Evolutionary conservation across 2,329 filamentous ascomycete species (phyloP).

Genomic region (Colletotrichum cereale): DNA sequence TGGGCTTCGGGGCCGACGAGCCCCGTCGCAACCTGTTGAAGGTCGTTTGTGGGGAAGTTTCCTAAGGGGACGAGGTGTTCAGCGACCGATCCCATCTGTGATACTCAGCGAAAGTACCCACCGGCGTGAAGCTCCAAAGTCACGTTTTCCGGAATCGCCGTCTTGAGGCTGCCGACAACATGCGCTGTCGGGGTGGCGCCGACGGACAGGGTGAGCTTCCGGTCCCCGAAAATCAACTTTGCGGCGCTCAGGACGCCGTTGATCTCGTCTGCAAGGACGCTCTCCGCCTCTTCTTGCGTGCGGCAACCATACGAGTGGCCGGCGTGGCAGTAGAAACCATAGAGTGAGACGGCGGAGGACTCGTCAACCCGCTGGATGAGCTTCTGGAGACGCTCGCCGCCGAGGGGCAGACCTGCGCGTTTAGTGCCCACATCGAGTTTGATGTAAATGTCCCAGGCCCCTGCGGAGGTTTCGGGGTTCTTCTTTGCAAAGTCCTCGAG

Average conservation of each 20-base stretch:
- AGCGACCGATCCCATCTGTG: neutral
- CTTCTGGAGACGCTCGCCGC: slow-evolving; percentile 44
- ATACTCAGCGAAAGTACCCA: slow-evolving; percentile 11
- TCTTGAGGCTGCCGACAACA: slow-evolving; percentile 49
- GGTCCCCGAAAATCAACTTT: slow-evolving; percentile 46
- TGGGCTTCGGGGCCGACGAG: slow-evolving; percentile 47
- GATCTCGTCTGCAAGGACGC: slow-evolving; percentile 48
- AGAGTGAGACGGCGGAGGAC: slow-evolving; percentile 48
- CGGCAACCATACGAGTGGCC: slow-evolving; percentile 53
- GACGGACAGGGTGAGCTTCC: slow-evolving; percentile 48
- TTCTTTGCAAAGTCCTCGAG: slow-evolving; percentile 44
- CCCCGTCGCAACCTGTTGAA: slow-evolving; percentile 54
- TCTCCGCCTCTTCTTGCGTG: slow-evolving; percentile 48
- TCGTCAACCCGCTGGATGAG: slow-evolving; percentile 47
- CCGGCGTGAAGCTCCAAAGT: slow-evolving; percentile 53
- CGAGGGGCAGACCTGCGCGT: slow-evolving; percentile 49
- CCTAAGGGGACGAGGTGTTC: slow-evolving; percentile 36
- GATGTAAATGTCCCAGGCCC: slow-evolving; percentile 52
- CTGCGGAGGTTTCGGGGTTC: neutral
- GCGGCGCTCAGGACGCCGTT: slow-evolving; percentile 48
- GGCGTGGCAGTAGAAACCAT: slow-evolving; percentile 55
- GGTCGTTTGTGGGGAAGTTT: slow-evolving; percentile 54
- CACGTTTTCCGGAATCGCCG: slow-evolving; percentile 47
- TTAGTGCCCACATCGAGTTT: slow-evolving; percentile 54
- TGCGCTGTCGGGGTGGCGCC: slow-evolving; percentile 54